Conservation (phyloP, 192 early-diverging fungal genomes). For the Lobosporangium transversale region DNA sequence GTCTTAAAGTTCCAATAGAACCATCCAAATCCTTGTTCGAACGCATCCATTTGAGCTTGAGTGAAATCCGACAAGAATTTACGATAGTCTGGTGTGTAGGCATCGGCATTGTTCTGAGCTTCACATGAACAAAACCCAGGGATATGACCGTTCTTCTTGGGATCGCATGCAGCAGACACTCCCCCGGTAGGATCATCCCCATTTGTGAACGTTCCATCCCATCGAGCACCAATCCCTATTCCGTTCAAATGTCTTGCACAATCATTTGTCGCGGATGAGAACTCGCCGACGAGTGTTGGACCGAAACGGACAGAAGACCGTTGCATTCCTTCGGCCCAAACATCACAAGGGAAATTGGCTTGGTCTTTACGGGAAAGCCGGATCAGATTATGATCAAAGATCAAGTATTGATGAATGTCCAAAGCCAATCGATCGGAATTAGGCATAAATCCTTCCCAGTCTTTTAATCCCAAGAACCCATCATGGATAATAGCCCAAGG, state of each 20-base stretch:
- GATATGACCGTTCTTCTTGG: slow-evolving; percentile 10
- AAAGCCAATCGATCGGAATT: slow-evolving; percentile 54
- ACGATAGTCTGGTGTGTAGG: slow-evolving; percentile 33
- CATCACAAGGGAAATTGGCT: slow-evolving; percentile 43
- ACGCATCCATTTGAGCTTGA: slow-evolving; percentile 74
- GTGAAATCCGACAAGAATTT: slow-evolving; percentile 63
- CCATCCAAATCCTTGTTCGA: slow-evolving; percentile 74
- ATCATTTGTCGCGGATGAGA: slow-evolving; percentile 76
- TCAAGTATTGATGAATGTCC: slow-evolving; percentile 62
- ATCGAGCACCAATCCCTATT: slow-evolving; percentile 65
- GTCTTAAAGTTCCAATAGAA: slow-evolving; percentile 83
- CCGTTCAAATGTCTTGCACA: slow-evolving; percentile 84
- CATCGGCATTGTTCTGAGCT: slow-evolving; percentile 49
- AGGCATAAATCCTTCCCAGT: slow-evolving; percentile 60
- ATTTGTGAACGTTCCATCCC: slow-evolving; percentile 65
- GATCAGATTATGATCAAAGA: slow-evolving; percentile 59
- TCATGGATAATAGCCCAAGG: slow-evolving; percentile 59
- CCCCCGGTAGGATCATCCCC: slow-evolving; percentile 19
- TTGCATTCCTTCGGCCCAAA: slow-evolving; percentile 36
- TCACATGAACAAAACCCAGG: slow-evolving; percentile 66
- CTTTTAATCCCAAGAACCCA: slow-evolving; percentile 55
- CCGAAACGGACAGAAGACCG: slow-evolving; percentile 50
- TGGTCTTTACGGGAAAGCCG: slow-evolving; percentile 16
- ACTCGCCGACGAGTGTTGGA: slow-evolving; percentile 79
- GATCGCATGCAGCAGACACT: slow-evolving; percentile 22